Conservation (phyloP, 2,329 filamentous ascomycete species). For the Aspergillus flavus region DNA sequence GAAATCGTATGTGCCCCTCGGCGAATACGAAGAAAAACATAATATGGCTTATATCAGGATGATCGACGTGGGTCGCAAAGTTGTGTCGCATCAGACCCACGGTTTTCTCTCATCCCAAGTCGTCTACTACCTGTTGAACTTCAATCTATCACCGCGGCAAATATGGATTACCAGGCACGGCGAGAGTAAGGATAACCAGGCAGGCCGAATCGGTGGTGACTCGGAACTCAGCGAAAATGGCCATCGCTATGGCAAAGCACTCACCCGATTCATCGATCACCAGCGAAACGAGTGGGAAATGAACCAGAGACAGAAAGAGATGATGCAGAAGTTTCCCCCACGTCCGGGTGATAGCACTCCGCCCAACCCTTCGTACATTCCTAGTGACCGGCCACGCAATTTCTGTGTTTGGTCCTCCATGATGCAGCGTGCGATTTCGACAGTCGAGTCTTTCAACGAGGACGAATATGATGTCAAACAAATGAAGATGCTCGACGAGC, state of each 20-base stretch:
- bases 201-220: constrained; percentile 88
- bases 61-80: constrained; percentile 94
- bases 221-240: constrained; percentile 82
- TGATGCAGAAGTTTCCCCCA: constrained; percentile 82
- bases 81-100: constrained; percentile 85
- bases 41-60: constrained; percentile 96
- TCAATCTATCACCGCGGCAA: constrained; percentile 91
- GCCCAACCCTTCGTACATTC: constrained; percentile 78
- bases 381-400: constrained; percentile 69
- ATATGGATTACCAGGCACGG: constrained; percentile 98
- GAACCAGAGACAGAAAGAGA: constrained; percentile 76
- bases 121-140: constrained; percentile 92
- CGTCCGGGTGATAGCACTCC: constrained; percentile 88
- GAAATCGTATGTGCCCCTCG: constrained; percentile 88
- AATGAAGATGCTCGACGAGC: constrained; percentile 96
- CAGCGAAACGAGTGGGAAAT: constrained; percentile 81
- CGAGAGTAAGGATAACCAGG: constrained; percentile 83
- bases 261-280: constrained; percentile 80
- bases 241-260: constrained; percentile 72
- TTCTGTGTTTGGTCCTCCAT: constrained; percentile 99
- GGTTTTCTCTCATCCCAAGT: constrained; percentile 92
- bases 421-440: constrained; percentile 86
- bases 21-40: constrained; percentile 85
- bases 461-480: constrained; percentile 96
- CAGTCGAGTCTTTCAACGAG: constrained; percentile 88